Conservation (phyloP, 2,329 filamentous ascomycete genomes). For the Penicillium nordicum region DNA sequence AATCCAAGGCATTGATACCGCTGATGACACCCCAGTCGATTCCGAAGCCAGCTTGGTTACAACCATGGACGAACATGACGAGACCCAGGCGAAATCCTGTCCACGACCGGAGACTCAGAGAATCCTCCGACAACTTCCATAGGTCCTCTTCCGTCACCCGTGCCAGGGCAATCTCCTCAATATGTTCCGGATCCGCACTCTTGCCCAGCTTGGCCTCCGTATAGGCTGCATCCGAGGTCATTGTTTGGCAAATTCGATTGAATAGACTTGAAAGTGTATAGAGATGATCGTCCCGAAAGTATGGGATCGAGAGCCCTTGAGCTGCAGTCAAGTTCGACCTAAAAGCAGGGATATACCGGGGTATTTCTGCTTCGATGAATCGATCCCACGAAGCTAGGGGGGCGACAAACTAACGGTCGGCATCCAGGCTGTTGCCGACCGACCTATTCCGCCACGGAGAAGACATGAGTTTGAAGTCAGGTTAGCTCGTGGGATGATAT, state of each 20-base stretch:
- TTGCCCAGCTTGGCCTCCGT: constrained; percentile 8
- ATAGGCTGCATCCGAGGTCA: not conserved
- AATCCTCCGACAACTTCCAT: constrained; percentile 41
- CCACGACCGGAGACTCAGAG: constrained; percentile 41
- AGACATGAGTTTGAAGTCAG: not conserved
- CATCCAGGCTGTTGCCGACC: not conserved
- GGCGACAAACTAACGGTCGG: not conserved
- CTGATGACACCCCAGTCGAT: constrained; percentile 52
- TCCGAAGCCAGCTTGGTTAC: constrained; percentile 49
- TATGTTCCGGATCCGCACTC: constrained; percentile 20
- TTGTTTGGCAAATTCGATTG: not conserved
- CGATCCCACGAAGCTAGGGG: constrained; percentile 1
- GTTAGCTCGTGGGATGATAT: not conserved
- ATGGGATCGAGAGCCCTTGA: not conserved
- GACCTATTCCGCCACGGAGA: constrained; percentile 20
- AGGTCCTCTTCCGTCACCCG: constrained; percentile 49
- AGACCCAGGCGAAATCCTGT: constrained; percentile 42
- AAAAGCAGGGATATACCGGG: not conserved
- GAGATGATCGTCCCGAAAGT: not conserved
- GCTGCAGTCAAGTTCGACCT: not conserved
- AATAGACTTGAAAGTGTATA: not conserved
- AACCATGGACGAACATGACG: constrained; percentile 48
- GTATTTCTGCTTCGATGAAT: constrained; percentile 11
- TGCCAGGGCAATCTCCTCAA: constrained; percentile 47
- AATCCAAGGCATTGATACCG: constrained; percentile 44